Evolutionary conservation across 768 basidiomycete species (phyloP), one percentile per base, ranked within the genome.

Genomic region (Boletus barrowsii): DNA sequence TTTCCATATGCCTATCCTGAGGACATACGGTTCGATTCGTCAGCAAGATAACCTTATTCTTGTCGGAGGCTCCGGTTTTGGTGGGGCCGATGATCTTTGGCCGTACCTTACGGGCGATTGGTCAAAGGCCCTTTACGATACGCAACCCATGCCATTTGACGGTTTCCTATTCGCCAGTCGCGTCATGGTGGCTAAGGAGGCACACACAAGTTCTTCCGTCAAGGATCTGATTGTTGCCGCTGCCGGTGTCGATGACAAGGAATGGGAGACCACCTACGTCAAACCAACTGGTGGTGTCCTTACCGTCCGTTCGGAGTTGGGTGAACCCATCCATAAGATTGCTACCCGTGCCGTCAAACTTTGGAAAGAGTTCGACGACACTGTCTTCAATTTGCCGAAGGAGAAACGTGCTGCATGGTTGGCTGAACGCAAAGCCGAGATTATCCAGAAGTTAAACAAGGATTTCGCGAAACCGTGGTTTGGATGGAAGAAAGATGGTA

Each of bases 291-390:
- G 96, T 53, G 96, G 97, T 35, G 88, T 98, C 61, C 81, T 98
- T 57, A 98, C 96, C 7, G 97, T 99, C 57, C 90, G 88, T 61
- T 98, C 96, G 5, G 97, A 99, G 77, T 83, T 99, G 46, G 95
- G 95, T 39, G 97, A 99, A 72, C 97, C 97, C 11, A 98, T 98
- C 63, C 97, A 99, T 78, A 99, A 99, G 79, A 91, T 99, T 67
- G 95, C 97, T 33, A 99, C 87, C 40, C 90, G 97, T 45, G 97
- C 83, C 35, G 92, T 99, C 72, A 98, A 91, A 78, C 79, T 99
- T 40, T 99, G 97, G 97, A 93, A 94, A 72, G 95, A 98, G 76
- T 98, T 98, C 68, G 97, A 99, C 65, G 87, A 96, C 63, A 92
- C 87, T 22, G 90, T 99, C 53, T 99, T 98, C 82, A 89, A 87